A percentile compares a stretch with the other conserved stretches of the same genome.
Evolutionary conservation across 306 rosid species (phyloP).

Genomic region (Pyrus communis): DNA sequence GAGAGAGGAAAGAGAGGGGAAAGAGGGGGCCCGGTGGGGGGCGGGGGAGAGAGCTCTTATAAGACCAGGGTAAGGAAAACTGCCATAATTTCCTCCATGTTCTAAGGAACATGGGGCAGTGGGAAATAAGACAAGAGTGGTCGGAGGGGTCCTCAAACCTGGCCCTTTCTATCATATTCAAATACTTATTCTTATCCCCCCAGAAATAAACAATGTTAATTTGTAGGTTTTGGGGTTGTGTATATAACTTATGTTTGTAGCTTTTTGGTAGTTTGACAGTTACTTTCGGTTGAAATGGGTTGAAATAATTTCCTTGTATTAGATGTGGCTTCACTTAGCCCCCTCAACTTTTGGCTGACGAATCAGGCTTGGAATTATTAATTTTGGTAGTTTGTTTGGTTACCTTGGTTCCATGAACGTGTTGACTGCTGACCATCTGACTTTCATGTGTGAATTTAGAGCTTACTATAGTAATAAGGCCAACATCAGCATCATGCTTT

Average conservation of each 20-base stretch:
- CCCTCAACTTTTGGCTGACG: not conserved
- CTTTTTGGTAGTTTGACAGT: conserved; percentile 20
- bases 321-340: conserved; percentile 12
- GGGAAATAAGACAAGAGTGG: conserved; percentile 61
- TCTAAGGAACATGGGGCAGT: conserved; percentile 66
- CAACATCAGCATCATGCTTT: conserved; percentile 19
- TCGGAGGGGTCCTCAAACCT: conserved; percentile 45
- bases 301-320: not conserved
- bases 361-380: not conserved
- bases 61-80: conserved; percentile 14
- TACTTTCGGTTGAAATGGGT: conserved; percentile 21
- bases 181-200: conserved; percentile 25
- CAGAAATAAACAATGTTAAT: not conserved
- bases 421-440: conserved; percentile 10
- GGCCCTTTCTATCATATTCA: conserved; percentile 35
- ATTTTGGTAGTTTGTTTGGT: conserved; percentile 10
- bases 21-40: not conserved
- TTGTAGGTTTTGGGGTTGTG: not conserved
- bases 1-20: conserved; percentile 4
- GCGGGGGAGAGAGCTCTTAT: conserved; percentile 24
- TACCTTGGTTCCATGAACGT: conserved; percentile 12
- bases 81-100: conserved; percentile 97
- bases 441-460: not conserved
- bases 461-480: conserved; percentile 9
- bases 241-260: not conserved